phyloP scores from a whole-genome alignment of 176 grass and related monocot genomes.

The Alopecurus myosuroides region DNA sequence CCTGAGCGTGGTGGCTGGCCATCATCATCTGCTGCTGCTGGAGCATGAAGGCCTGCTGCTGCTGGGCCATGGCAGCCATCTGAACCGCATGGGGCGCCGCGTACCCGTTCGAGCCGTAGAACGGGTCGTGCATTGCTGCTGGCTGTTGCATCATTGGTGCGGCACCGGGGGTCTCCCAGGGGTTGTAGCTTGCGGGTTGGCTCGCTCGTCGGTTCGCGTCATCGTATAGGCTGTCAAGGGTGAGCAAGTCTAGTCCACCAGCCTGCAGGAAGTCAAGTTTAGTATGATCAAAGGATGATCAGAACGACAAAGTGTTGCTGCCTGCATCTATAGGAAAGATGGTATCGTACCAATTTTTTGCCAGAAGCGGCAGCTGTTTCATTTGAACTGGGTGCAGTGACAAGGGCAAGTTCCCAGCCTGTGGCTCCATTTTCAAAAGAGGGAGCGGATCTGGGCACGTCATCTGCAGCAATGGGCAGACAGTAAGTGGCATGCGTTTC shows the following conservation, averaged over 20 bases:
- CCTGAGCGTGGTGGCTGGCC: constrained; percentile 29
- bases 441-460: constrained; percentile 46
- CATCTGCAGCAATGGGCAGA: constrained; percentile 46
- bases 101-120: constrained; percentile 59
- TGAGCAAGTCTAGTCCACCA: constrained; percentile 86
- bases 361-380: constrained; percentile 58
- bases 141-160: constrained; percentile 41
- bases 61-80: constrained; percentile 84
- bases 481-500: background rate
- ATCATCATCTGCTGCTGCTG: constrained; percentile 95
- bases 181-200: constrained; percentile 87
- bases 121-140: constrained; percentile 58
- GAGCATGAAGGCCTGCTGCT: constrained; percentile 88
- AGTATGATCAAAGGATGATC: background rate
- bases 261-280: constrained; percentile 37
- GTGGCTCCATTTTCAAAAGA: constrained; percentile 64
- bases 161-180: constrained; percentile 53
- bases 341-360: constrained; percentile 77
- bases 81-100: constrained; percentile 68
- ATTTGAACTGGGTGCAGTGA: constrained; percentile 78
- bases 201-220: constrained; percentile 78
- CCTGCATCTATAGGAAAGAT: background rate
- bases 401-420: constrained; percentile 96
- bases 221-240: constrained; percentile 81
- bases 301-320: background rate